A percentile compares a stretch with the other conserved stretches of the same genome.
Conservation (phyloP, 1,284 basidiomycete species). For the Tilletia caries region DNA sequence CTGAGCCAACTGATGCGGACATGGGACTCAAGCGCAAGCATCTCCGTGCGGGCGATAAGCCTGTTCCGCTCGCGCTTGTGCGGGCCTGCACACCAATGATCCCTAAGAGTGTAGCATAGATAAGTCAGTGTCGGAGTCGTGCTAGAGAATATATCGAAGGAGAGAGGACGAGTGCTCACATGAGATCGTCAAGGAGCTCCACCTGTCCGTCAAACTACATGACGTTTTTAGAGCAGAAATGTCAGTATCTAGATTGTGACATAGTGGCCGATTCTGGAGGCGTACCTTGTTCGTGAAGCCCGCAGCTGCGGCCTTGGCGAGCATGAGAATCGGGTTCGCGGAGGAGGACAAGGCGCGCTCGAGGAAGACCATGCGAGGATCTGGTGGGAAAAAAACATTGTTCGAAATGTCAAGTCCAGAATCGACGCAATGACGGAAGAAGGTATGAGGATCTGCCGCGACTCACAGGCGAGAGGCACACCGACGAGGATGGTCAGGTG, state of each 20-base stretch:
- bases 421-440: not conserved
- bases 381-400: not conserved
- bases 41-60: constrained; percentile 66
- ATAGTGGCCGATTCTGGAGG: no score
- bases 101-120: constrained; percentile 60
- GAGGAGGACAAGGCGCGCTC: constrained; percentile 42
- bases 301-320: constrained; percentile 41
- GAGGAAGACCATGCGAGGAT: constrained; percentile 52
- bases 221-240: no score
- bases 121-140: constrained; percentile 11
- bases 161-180: not conserved
- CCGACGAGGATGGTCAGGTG: constrained; percentile 52
- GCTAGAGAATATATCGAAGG: constrained; percentile 14
- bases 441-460: not conserved
- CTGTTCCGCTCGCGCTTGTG: constrained; percentile 83
- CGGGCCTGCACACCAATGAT: constrained; percentile 66
- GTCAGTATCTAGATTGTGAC: no score
- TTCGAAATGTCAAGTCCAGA: not conserved
- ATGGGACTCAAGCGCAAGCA: constrained; percentile 38
- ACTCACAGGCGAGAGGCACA: constrained; percentile 45
- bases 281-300: constrained; percentile 44
- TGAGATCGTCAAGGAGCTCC: constrained; percentile 52
- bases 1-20: constrained; percentile 46
- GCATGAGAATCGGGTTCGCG: constrained; percentile 46
- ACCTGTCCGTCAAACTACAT: constrained; percentile 48